Evolutionary conservation across 257 asterid species (phyloP).

Genomic region (Solanum arcanum): DNA sequence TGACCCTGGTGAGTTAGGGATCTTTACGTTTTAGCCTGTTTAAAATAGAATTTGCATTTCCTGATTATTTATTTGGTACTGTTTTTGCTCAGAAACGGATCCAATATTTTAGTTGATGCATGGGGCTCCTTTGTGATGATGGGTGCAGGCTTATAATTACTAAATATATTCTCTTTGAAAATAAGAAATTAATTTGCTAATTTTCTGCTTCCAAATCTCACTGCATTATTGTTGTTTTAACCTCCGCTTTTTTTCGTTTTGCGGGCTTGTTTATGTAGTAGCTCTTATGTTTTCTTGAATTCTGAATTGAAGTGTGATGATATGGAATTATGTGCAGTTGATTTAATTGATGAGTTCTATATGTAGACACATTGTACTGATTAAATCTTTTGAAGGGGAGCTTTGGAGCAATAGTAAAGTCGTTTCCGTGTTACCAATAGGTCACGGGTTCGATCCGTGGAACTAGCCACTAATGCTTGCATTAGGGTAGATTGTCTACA

Average conservation of each 20-base stretch:
- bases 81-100: not conserved
- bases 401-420: not conserved
- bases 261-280: not conserved
- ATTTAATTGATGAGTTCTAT: not conserved
- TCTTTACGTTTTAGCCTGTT: not conserved
- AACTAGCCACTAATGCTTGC: not conserved
- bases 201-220: not conserved
- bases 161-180: not conserved
- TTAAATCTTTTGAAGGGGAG: not conserved
- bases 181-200: not conserved
- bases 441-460: not conserved
- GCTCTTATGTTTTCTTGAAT: not conserved
- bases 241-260: not conserved
- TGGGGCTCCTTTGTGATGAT: not conserved
- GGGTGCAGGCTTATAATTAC: not conserved
- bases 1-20: slow-evolving; percentile 8
- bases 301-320: not conserved
- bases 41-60: not conserved
- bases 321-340: not conserved
- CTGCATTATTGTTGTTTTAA: not conserved
- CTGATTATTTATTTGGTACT: not conserved
- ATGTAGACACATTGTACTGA: not conserved
- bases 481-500: not conserved
- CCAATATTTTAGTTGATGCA: not conserved
- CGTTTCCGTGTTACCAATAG: not conserved